These are phyloP conservation scores for Cutaneotrichosporon arboriforme DNA, from an alignment of 1,284 basidiomycete species.

Conservation along the genomic window DNA sequence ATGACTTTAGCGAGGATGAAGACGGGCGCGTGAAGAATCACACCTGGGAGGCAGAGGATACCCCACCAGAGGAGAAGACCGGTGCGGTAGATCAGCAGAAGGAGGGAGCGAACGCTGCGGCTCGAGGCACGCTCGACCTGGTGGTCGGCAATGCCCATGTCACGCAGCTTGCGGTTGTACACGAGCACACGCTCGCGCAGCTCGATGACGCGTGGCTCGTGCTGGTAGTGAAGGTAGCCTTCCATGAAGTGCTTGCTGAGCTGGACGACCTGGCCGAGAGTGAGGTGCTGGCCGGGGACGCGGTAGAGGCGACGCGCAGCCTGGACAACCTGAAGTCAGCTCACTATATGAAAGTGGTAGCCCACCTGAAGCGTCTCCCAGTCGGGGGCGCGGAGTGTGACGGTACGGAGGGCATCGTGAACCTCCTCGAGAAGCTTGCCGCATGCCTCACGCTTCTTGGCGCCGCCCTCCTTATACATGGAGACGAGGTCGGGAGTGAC, in stretches of 20 bases:
- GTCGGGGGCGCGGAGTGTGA: slow-evolving; percentile 92
- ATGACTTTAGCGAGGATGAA: slow-evolving; percentile 89
- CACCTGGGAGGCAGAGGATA: slow-evolving; percentile 82
- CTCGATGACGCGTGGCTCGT: slow-evolving; percentile 83
- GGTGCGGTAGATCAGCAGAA: slow-evolving; percentile 78
- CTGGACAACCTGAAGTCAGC: slow-evolving; percentile 82
- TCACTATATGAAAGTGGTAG: neutral
- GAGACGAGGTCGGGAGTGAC: slow-evolving; percentile 79
- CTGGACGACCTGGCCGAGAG: slow-evolving; percentile 93
- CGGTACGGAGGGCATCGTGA: slow-evolving; percentile 94
- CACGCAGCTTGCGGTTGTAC: slow-evolving; percentile 85
- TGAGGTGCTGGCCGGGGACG: slow-evolving; percentile 89
- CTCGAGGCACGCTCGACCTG: slow-evolving; percentile 82
- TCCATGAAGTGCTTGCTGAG: slow-evolving; percentile 91
- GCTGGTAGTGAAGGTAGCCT: slow-evolving; percentile 88
- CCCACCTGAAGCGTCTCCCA: slow-evolving; percentile 95
- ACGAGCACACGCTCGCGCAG: slow-evolving; percentile 79
- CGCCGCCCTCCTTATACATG: slow-evolving; percentile 85
- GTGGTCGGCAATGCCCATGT: slow-evolving; percentile 95
- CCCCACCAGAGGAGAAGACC: slow-evolving; percentile 79
- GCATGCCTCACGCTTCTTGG: slow-evolving; percentile 84
- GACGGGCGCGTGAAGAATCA: slow-evolving; percentile 91
- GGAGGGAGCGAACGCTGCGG: slow-evolving; percentile 79
- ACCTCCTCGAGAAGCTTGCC: slow-evolving; percentile 84
- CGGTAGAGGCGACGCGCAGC: slow-evolving; percentile 91